phyloP scores from a whole-genome alignment of 345 rosid species.

The Aurinia saxatilis region DNA sequence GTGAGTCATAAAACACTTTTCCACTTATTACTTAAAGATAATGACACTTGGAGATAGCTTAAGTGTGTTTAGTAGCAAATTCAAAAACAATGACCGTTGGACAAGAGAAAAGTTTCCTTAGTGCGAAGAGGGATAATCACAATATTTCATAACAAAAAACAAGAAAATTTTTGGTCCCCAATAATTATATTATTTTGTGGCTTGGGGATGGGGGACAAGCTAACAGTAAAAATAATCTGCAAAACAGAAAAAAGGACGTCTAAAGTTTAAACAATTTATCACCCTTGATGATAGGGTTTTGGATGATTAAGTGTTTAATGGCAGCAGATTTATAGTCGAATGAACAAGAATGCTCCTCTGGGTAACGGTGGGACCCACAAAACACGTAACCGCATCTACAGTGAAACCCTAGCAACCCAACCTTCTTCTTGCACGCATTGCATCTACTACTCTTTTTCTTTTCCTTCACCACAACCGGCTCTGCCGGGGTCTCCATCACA shows the following conservation, averaged over 20 bases:
- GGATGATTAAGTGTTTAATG: slow-evolving; percentile 7
- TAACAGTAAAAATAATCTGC: too few relatives aligned
- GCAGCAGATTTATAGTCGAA: slow-evolving; percentile 28
- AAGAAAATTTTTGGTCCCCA: too few relatives aligned
- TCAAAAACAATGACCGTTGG: too few relatives aligned
- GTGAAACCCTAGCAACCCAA: slow-evolving; percentile 35
- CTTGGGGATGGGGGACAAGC: too few relatives aligned
- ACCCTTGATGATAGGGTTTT: slow-evolving; percentile 17
- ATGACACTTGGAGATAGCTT: too few relatives aligned
- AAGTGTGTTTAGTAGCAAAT: too few relatives aligned
- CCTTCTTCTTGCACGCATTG: slow-evolving; percentile 31
- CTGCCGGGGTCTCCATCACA: not conserved
- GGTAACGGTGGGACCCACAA: slow-evolving; percentile 30
- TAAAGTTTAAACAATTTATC: slow-evolving; percentile 20
- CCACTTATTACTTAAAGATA: too few relatives aligned
- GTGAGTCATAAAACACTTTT: too few relatives aligned
- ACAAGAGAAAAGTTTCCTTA: too few relatives aligned
- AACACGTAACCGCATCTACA: slow-evolving; percentile 35
- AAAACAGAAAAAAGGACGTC: not conserved
- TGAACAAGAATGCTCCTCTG: slow-evolving; percentile 32
- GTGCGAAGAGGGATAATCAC: too few relatives aligned
- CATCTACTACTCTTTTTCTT: slow-evolving; percentile 16
- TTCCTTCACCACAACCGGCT: not conserved
- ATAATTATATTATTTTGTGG: too few relatives aligned
- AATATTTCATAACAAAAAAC: too few relatives aligned